Conservation (phyloP, 2,329 filamentous ascomycete genomes). For the Ceratocystis eucalypticola region DNA sequence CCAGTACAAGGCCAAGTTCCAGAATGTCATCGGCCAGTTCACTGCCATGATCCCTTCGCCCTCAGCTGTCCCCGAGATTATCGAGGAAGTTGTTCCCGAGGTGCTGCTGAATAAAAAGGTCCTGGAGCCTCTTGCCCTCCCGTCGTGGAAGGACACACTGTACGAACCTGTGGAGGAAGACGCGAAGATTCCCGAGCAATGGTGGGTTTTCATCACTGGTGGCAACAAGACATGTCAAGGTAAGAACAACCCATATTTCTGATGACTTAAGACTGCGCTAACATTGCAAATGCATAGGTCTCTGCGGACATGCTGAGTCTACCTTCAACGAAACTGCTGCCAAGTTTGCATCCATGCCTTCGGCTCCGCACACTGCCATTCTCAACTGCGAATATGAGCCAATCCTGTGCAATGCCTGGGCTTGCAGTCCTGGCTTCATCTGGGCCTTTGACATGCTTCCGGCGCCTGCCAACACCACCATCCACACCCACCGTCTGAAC, state of each 20-base stretch:
- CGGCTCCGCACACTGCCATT: slow-evolving; percentile 52
- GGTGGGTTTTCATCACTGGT: slow-evolving; percentile 61
- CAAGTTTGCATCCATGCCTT: slow-evolving; percentile 46
- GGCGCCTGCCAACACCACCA: slow-evolving; percentile 46
- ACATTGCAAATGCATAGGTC: slow-evolving; percentile 32
- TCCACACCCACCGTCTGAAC: slow-evolving; percentile 55
- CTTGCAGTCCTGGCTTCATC: slow-evolving; percentile 47
- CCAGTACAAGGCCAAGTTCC: slow-evolving; percentile 50
- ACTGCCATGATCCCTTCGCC: slow-evolving; percentile 28
- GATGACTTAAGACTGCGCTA: not conserved
- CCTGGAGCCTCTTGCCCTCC: slow-evolving; percentile 44
- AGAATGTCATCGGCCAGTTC: slow-evolving; percentile 49
- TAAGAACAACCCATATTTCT: slow-evolving; percentile 25
- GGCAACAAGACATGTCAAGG: slow-evolving; percentile 68
- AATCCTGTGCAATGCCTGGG: slow-evolving; percentile 64
- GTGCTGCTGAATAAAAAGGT: slow-evolving; percentile 28
- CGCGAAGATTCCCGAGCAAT: slow-evolving; percentile 54
- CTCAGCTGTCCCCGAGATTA: slow-evolving; percentile 35
- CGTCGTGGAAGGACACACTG: slow-evolving; percentile 58
- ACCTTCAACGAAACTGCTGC: slow-evolving; percentile 54
- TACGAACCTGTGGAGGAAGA: slow-evolving; percentile 46
- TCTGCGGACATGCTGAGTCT: slow-evolving; percentile 49
- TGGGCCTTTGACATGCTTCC: slow-evolving; percentile 57
- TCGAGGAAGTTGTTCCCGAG: slow-evolving; percentile 30
- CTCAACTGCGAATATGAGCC: slow-evolving; percentile 63